Base-by-base conservation (phyloP, 192 early-diverging fungal species). In the Chytriomyces sp. region DNA sequence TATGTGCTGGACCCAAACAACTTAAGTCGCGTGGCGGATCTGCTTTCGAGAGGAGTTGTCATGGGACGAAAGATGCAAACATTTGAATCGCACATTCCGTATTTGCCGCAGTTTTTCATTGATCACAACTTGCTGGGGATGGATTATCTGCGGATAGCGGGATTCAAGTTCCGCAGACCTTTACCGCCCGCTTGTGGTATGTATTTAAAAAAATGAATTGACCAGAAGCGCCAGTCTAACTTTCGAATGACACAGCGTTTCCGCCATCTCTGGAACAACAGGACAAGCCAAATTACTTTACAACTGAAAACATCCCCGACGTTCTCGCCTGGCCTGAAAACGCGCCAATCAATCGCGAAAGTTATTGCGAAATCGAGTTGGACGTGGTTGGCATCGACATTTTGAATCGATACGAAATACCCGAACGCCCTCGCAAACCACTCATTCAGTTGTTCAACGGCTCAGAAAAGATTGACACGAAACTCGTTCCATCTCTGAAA, bases 121-220 rank as follows among this genome's bases (percentile, higher is more conserved):
- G 94, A 97, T 69, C 91, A 91, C 76, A 94, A 94, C 62, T 79
- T 97, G 18, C 92, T 91, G 70, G 94, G 94, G 1, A 95, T 95
- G 93, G 92, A 92, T 48, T 93, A 89, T 86, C 81, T 96, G 11
- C 80, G 90, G 45, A 62, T 94, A 23, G 76, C 78, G 9, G 82
- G 89, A 61, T 82, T 26, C 7, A 64, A 61, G 50, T 85, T 82
- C 75, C 84, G 87, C 10, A 57, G 79, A 53, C 77, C 67, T 16
- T 50, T 35, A 35, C 35, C 35, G 35, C 35, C 35, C 4, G 35
- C 35, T 35, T 35, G 35, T 35, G 35, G 35, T 35, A 35, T 35
- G 4, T 35, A 35, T 35, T 35, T 0, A 3, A 35, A 35, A 35
- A 35, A 35, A 35, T 35, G 35, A 35, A 35, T 35, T 35, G 35